Base-by-base conservation (phyloP, 2,329 filamentous ascomycete species). In the Cyphellophora attinorum region DNA sequence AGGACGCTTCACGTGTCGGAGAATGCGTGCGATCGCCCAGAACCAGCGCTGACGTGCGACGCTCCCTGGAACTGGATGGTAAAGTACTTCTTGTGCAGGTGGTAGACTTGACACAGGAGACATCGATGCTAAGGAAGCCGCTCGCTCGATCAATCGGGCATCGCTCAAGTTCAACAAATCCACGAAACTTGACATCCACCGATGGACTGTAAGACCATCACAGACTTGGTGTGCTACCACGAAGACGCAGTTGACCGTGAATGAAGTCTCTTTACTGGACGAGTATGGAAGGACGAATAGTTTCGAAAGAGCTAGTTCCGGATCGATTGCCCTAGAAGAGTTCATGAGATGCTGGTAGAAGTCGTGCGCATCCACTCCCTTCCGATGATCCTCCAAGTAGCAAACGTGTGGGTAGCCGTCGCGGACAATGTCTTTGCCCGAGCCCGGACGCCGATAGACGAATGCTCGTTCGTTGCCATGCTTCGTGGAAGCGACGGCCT, bases 61-160 rank as follows among this genome's bases (percentile, higher is more conserved):
- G 35, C 19, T 44, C 3, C 41, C 34, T n/a, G 31, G 31, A 11
- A 40, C 33, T 4, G 35, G 37, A 12, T 43, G 45, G 31, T 48
- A 48, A 6, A 46, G 29, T 11, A 39, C 37, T 31, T 48, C 45
- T 35, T 48, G 45, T 25, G 45, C 43, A 10, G 41, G 45, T 5
- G 45, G 45, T 16, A 48, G 29, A 15, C 45, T 34, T 17, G 19
- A 10, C 11, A 33, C 6, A 5, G 39, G 17, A 6, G 36, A 23
- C 2, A 21, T 10, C 3, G 14, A 18, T 29, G 39, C 44, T 3
- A 44, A 31, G 6, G 19, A 6, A 17, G 31, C 19, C 11, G 38
- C 27, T 11, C 34, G 29, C 5, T 6, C 13, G 19, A 6, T 29
- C 13, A 46, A 32, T 19, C 33, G 21, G 11, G 31, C 5, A 4